phyloP scores from a whole-genome alignment of 805 yeast genomes.

The Candida pseudofarinosa region DNA sequence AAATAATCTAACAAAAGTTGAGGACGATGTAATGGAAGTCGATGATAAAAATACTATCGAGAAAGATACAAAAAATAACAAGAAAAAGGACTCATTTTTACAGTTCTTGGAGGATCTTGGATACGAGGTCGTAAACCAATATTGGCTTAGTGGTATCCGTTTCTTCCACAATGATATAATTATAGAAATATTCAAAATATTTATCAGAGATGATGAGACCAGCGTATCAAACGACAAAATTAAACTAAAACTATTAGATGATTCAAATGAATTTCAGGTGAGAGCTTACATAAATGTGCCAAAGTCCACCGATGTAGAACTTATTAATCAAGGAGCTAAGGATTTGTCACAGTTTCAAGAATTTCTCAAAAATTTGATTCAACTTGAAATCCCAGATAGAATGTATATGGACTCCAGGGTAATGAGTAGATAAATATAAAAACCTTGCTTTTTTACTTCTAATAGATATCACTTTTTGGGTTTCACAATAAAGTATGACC shows the following conservation, averaged over 20 bases:
- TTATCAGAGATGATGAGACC: constrained; percentile 31
- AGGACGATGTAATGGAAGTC: constrained; percentile 4
- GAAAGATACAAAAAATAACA: not conserved
- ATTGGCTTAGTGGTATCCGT: constrained; percentile 57
- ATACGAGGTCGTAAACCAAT: constrained; percentile 59
- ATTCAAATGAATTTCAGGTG: constrained; percentile 54
- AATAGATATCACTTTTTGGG: not conserved
- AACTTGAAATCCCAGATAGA: constrained; percentile 72
- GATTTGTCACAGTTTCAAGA: constrained; percentile 60
- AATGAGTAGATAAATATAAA: constrained; percentile 8
- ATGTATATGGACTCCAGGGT: constrained; percentile 77
- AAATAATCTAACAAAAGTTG: constrained; percentile 2
- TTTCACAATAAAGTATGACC: constrained; percentile 10
- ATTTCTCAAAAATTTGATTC: constrained; percentile 64
- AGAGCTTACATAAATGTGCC: constrained; percentile 69
- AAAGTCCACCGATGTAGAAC: constrained; percentile 70
- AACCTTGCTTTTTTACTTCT: not conserved
- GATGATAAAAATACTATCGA: constrained; percentile 1
- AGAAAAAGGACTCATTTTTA: constrained; percentile 30
- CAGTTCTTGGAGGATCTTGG: constrained; percentile 61
- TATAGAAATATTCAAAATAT: constrained; percentile 53
- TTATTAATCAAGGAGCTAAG: constrained; percentile 59
- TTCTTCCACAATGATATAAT: constrained; percentile 59
- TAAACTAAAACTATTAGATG: constrained; percentile 41
- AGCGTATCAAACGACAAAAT: constrained; percentile 19